phyloP scores from a whole-genome alignment of 2,329 filamentous ascomycete species.

The Aspergillus ruber region DNA sequence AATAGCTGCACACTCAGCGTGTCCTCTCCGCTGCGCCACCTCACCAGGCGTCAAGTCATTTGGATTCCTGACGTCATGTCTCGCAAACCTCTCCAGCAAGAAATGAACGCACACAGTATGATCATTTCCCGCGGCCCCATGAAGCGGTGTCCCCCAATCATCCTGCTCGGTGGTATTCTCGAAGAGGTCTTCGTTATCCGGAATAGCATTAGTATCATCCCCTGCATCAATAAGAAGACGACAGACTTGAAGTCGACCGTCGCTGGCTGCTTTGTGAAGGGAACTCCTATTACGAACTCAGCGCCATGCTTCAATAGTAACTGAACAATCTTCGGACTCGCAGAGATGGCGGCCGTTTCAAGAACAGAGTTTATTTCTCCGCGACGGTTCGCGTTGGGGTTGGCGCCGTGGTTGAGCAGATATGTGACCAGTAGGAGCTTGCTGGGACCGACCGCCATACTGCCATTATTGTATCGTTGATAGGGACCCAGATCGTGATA shows the following conservation, averaged over 20 bases:
- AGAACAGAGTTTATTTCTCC: background rate
- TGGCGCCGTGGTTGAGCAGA: background rate
- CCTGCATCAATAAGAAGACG: background rate
- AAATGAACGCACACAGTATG: too few relatives aligned
- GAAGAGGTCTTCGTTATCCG: background rate
- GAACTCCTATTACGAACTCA: background rate
- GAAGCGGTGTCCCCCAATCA: too few relatives aligned
- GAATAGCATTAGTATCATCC: background rate
- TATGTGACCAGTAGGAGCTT: background rate
- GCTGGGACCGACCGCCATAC: background rate
- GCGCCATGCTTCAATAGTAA: background rate
- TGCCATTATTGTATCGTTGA: background rate
- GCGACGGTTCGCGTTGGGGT: background rate
- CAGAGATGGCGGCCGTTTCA: background rate
- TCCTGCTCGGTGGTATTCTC: too few relatives aligned
- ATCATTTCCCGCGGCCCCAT: too few relatives aligned
- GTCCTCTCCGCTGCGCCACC: too few relatives aligned
- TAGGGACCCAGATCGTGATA: background rate
- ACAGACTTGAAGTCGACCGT: background rate
- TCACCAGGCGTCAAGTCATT: too few relatives aligned
- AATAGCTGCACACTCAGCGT: too few relatives aligned
- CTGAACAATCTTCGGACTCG: background rate
- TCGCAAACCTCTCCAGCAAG: too few relatives aligned
- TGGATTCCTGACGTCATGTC: too few relatives aligned
- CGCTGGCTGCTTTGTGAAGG: background rate